phyloP scores from a whole-genome alignment of 1,284 basidiomycete genomes.

The Cutaneotrichosporon cyanovorans region DNA sequence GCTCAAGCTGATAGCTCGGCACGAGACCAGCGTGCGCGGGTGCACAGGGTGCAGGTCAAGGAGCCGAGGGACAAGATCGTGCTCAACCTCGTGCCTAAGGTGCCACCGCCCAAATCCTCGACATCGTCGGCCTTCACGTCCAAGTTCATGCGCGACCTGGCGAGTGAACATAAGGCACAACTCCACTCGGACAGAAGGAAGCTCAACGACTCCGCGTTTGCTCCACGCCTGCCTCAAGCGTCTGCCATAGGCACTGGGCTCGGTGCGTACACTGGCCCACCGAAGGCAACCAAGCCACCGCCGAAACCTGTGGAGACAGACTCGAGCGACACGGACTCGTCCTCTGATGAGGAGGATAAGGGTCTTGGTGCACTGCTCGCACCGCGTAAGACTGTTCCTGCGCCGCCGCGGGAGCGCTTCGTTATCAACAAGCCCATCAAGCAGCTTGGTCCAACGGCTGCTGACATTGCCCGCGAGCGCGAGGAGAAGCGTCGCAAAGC shows the following conservation, averaged over 20 bases:
- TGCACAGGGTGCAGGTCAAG: constrained; percentile 6
- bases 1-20: constrained; percentile 20
- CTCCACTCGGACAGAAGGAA: constrained; percentile 6
- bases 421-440: constrained; percentile 45
- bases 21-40: not conserved
- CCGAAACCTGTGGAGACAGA: constrained; percentile 23
- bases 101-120: constrained; percentile 12
- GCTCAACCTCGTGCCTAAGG: constrained; percentile 32
- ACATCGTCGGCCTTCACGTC: constrained; percentile 22
- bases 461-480: constrained; percentile 29
- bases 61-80: constrained; percentile 22
- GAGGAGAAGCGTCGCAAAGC: constrained; percentile 57
- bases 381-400: constrained; percentile 26
- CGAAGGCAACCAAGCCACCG: constrained; percentile 9
- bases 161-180: constrained; percentile 23
- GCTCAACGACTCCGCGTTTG: constrained; percentile 1
- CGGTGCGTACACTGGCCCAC: constrained; percentile 30
- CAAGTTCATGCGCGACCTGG: constrained; percentile 38
- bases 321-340: constrained; percentile 37
- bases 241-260: constrained; percentile 33
- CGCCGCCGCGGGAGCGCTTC: not conserved
- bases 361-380: constrained; percentile 59
- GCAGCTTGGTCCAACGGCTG: constrained; percentile 44
- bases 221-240: constrained; percentile 24
- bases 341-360: constrained; percentile 51